Base-by-base conservation (phyloP, 345 rosid genomes). In the Pseudoturritis turrita region DNA sequence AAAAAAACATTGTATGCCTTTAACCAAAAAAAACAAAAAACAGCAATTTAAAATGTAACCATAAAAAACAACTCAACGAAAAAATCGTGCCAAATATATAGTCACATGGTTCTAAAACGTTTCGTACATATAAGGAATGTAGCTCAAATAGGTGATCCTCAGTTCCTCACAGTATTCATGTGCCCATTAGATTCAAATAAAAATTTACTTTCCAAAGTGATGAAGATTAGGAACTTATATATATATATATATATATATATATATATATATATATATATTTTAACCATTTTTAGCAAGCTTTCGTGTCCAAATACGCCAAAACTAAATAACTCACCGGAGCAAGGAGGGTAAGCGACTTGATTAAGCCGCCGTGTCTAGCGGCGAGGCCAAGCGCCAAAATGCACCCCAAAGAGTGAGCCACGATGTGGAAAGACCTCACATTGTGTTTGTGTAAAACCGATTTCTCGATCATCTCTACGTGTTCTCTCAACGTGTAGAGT, bases 321-420 rank as follows among this genome's bases (percentile, higher is more conserved):
- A 31, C 3, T 57, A 57, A 31, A 5, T 2, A 25, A 61, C 89
- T 81, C 72, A 95, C 98, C 10, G 99, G 99, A 14, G 98, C 96
- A 19, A 92, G 86, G 35, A 95, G 83, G 28, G 99, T 95, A 1
- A 95, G 86, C 17, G 99, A 89, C 77, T 87, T 91, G 81, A 96
- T 77, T 26, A 90, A 83, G 25, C 72, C 74, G 0, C 91, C 86
- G 65, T 86, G 87, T 66, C 83, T 85, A 3, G 87, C 96, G 1
- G 99, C 97, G 0, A 95, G 84, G 0, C 89, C 90, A 21, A 95
- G 84, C 28, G 98, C 99, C 79, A 95, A 76, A 71, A 95, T 87
- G 89, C 99, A 95, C 62, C 99, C 99, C 67, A 95, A 81, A 19
- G 99, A 95, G 80, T 95, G 99, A 66, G 97, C 99, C 55, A 95